Percentiles rank a stretch among this genome's conserved stretches.
Conservation (phyloP, 176 grass and related monocot species). For the Thinopyrum elongatum region DNA sequence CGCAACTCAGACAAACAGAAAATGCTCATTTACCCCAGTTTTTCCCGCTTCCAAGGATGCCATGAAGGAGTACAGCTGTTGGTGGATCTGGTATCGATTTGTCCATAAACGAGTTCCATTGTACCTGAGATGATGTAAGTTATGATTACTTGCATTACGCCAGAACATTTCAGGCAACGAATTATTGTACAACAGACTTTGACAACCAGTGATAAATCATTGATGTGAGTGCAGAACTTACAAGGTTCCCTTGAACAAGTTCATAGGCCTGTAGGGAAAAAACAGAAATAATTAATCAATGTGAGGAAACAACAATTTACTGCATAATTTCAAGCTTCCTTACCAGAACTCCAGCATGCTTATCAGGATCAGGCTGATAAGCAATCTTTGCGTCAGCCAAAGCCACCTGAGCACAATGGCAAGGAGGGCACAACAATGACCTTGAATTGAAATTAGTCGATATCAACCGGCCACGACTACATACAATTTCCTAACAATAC, state of each 20-base stretch:
- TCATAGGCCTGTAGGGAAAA: constrained; percentile 78
- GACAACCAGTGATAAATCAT: constrained; percentile 8
- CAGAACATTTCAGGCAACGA: constrained; percentile 2
- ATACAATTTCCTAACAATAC: constrained; percentile 36
- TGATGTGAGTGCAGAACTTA: constrained; percentile 37
- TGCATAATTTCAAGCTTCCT: constrained; percentile 12
- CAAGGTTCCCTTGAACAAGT: constrained; percentile 87
- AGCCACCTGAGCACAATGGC: constrained; percentile 52
- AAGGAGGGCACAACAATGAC: constrained; percentile 23
- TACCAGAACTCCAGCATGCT: constrained; percentile 70
- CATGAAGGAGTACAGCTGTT: constrained; percentile 96
- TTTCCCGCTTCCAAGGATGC: constrained; percentile 91
- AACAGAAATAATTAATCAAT: constrained; percentile 16
- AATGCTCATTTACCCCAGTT: constrained; percentile 81
- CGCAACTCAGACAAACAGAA: background rate
- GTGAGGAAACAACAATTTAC: too few species aligned
- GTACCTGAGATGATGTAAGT: constrained; percentile 47
- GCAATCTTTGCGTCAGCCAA: constrained; percentile 48
- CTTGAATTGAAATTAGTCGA: constrained; percentile 35
- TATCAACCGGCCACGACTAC: constrained; percentile 7
- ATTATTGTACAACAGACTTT: background rate
- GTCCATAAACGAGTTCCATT: constrained; percentile 97
- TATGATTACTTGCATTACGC: background rate
- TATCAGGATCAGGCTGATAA: constrained; percentile 40
- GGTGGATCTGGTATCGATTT: constrained; percentile 96